phyloP scores from a whole-genome alignment of 371 early-diverging fungal genomes.

The Mycotypha africana region DNA sequence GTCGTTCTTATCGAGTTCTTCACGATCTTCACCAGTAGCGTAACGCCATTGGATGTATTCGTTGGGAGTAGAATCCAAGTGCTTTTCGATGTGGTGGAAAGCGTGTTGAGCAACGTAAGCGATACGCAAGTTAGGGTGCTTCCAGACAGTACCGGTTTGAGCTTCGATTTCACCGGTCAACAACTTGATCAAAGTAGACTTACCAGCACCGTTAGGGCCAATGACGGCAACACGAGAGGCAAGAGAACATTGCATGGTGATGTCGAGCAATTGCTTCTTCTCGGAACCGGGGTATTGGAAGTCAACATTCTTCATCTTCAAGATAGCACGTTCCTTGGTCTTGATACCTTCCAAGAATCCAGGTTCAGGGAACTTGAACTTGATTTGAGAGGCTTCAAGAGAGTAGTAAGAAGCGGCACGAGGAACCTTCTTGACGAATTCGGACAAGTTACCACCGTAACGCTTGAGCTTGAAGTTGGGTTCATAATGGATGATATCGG shows the following conservation, averaged over 20 bases:
- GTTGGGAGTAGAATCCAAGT: constrained; percentile 75
- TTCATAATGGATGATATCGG: constrained; percentile 79
- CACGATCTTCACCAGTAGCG: constrained; percentile 74
- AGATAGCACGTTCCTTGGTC: constrained; percentile 65
- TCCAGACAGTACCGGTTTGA: constrained; percentile 62
- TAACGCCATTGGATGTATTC: constrained; percentile 87
- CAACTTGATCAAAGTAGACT: constrained; percentile 80
- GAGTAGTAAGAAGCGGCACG: constrained; percentile 75
- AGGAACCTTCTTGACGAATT: constrained; percentile 76
- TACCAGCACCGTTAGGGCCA: constrained; percentile 77
- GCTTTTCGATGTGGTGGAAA: constrained; percentile 83
- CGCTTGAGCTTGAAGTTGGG: constrained; percentile 68
- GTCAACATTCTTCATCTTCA: constrained; percentile 59
- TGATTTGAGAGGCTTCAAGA: constrained; percentile 50
- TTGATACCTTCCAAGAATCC: constrained; percentile 71
- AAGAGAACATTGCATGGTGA: constrained; percentile 60
- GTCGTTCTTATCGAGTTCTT: constrained; percentile 64
- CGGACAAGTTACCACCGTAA: constrained; percentile 80
- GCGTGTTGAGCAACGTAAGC: constrained; percentile 90
- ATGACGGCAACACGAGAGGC: constrained; percentile 68
- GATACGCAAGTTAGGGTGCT: constrained; percentile 77
- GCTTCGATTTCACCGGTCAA: constrained; percentile 74
- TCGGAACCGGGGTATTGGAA: constrained; percentile 65
- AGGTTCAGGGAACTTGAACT: constrained; percentile 67
- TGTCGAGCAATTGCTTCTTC: constrained; percentile 46